Base-by-base conservation (phyloP, 495 filamentous ascomycete genomes). In the Daldinia caldariorum region DNA sequence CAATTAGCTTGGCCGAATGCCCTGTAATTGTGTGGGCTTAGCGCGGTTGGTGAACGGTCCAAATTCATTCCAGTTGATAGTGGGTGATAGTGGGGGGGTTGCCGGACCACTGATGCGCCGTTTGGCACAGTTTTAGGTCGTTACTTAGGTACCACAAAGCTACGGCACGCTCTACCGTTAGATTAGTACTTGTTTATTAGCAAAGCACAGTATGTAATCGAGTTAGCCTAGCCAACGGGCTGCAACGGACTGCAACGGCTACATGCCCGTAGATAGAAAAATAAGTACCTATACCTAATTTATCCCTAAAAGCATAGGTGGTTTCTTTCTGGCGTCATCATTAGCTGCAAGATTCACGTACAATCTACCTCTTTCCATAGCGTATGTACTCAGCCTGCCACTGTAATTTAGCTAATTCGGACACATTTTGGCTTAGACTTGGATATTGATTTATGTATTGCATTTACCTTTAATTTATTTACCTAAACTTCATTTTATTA, bases 321-420 rank as follows among this genome's bases (percentile, higher is more conserved):
- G 47, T 62, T 66, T 66, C 54, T 49, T 67, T 53, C 38, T 65
- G 69, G 63, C 69, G 60, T 68, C 64, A 72, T 72, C 64, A 72
- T 72, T 72, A 67, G 60, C 49, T 43, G 69, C 58, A 51, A 63
- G 62, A 71, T 58, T 62, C 45, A 66, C 34, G 34, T 65, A 63
- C 32, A 35, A 32, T 47, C 18, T 47, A 47, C 43, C 18, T 47
- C 43, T 47, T 47, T 47, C 9, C 18, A 47, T 47, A 47, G 26
- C 26, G 26, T 26, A 1, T 26, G 26, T 26, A 26, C 26, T 26
- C 26, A 26, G 26, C 26, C 26, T 26, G 26, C 26, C 26, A 26
- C 8, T 35, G 34, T 5, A 35, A 39, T 39, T 4, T 39, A 39
- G 12, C 12, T 12, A 39, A 13, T 39, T 39, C 1, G 26, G 37